Percentiles rank a stretch among this genome's conserved stretches.
Evolutionary conservation across 441 rosid species (phyloP).

Genomic region (Pelargonium citronellum): DNA sequence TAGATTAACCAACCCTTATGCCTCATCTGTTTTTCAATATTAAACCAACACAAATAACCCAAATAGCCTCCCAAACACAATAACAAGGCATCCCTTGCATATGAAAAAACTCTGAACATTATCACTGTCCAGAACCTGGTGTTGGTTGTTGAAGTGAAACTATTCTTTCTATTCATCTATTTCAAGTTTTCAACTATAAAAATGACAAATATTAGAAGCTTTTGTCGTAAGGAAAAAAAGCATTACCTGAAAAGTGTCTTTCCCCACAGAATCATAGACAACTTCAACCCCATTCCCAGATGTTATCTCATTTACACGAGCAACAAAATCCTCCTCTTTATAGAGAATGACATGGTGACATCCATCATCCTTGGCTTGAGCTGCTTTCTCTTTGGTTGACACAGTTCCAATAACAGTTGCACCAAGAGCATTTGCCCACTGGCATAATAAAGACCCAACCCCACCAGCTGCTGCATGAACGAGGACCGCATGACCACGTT

Average conservation of each 20-base stretch:
- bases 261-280: slow-evolving; percentile 88
- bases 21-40: not conserved
- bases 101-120: not conserved
- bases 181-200: not conserved
- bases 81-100: not conserved
- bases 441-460: slow-evolving; percentile 84
- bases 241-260: slow-evolving; percentile 73
- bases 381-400: slow-evolving; percentile 75
- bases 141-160: not conserved
- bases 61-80: not conserved
- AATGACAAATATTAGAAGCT: not conserved
- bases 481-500: slow-evolving; percentile 66
- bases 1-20: not conserved
- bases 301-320: slow-evolving; percentile 67
- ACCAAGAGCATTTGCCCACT: slow-evolving; percentile 87
- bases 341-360: slow-evolving; percentile 74
- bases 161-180: not conserved
- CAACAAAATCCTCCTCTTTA: slow-evolving; percentile 70
- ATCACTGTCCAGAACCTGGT: not conserved
- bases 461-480: slow-evolving; percentile 95
- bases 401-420: slow-evolving; percentile 84
- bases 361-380: slow-evolving; percentile 84
- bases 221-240: not conserved
- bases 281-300: slow-evolving; percentile 75
- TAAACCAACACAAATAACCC: not conserved